Evolutionary conservation across 2,329 filamentous ascomycete species (phyloP), one percentile per base, ranked within the genome.

Genomic region (Hymenoscyphus linearis): DNA sequence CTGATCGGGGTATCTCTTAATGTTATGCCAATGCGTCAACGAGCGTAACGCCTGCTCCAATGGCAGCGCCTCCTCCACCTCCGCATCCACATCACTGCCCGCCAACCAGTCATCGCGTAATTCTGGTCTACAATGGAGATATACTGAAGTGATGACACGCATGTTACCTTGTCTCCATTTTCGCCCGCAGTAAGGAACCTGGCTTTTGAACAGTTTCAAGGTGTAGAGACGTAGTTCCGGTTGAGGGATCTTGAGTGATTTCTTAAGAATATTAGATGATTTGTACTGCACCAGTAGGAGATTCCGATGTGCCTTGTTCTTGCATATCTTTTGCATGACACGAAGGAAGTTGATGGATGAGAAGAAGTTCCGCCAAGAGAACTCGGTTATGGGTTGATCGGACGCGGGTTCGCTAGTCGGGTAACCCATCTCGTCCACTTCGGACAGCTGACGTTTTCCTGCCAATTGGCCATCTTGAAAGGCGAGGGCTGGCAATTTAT

Each of bases 91-190:
- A 72, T 97, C 93, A 63, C 88, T 89, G 4, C 93, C 93, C 0
- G 90, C 87, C 0, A 98, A 82, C 93, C 95, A 98, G 76, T 97
- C 95, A 72, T 99, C 95, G 34, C 93, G 84, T 53, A 99, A 81
- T 74, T 98, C 93, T 0, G 93, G 93, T 7, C 92, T 84, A 72
- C 93, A 96, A 76, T 96, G 91, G 55, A 99, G 80, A 75, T 97
- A 99, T 1, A 99, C 91, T 3, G 93, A 92, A 0, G 95, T 99
- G 72, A 99, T 99, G 71, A 98, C 93, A 60, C 93, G 90, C 95
- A 99, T 99, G 75, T 99, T 98, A 68, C 87, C 87, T 77, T 98
- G 95, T 14, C 95, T 87, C 95, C 95, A 99, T 78, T 99, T 99
- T 52, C 95, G 88, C 25, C 95, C 93, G 75, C 93, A 98, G 79